These are phyloP conservation scores for Ustilago lituana DNA, from an alignment of 1,284 basidiomycete genomes.

Conservation along the genomic window DNA sequence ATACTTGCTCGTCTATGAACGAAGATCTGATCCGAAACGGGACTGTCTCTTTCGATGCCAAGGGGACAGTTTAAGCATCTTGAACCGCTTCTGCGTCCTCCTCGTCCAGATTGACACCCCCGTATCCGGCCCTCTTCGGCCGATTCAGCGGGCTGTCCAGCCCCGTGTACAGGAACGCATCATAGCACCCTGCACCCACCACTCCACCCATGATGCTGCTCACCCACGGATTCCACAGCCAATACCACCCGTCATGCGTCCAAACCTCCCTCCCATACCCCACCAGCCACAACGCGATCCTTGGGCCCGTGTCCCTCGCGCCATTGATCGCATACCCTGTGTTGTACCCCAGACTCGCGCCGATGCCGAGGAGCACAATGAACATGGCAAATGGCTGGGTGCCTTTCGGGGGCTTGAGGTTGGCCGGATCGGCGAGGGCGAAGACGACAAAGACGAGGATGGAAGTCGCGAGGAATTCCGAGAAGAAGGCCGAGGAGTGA, in stretches of 20 bases:
- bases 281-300: constrained; percentile 73
- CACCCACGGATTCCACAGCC: constrained; percentile 76
- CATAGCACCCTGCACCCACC: constrained; percentile 65
- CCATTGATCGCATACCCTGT: constrained; percentile 76
- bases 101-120: background rate
- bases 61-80: no score
- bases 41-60: no score
- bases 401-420: constrained; percentile 71
- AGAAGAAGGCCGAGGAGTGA: constrained; percentile 30
- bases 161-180: constrained; percentile 66
- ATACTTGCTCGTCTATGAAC: no score
- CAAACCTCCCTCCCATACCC: constrained; percentile 72
- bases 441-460: constrained; percentile 56
- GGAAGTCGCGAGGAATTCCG: constrained; percentile 54
- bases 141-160: constrained; percentile 63
- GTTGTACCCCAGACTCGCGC: constrained; percentile 72
- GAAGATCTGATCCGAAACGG: no score
- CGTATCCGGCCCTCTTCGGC: constrained; percentile 17
- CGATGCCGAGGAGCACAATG: constrained; percentile 73
- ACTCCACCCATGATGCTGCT: constrained; percentile 62
- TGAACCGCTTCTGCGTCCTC: constrained; percentile 2
- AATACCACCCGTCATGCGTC: constrained; percentile 74
- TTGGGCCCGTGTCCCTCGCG: constrained; percentile 75
- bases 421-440: constrained; percentile 62
- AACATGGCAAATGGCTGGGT: constrained; percentile 73